Base-by-base conservation (phyloP, 495 filamentous ascomycete species). In the Xylaria intraflava region DNA sequence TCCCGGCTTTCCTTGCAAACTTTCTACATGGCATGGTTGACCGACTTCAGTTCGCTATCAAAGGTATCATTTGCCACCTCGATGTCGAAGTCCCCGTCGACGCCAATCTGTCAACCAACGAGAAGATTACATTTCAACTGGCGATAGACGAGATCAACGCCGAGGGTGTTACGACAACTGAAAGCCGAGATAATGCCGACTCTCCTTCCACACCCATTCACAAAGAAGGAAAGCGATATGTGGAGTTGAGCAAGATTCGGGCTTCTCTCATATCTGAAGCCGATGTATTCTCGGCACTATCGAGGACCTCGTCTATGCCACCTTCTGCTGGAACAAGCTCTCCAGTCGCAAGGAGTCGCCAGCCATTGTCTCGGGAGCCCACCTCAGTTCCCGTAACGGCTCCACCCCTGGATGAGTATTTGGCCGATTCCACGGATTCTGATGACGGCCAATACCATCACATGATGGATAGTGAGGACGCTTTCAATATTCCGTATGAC, bases 1-100 rank as follows among this genome's bases (percentile, higher is more conserved):
- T 97, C 7, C 94, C 94, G 9, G 80, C 72, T 2, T 92, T 96
- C 58, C 74, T 99, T 12, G 83, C 89, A 9, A 83, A 79, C 22
- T 92, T 94, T 59, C 67, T 97, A 0, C 84, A 89, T 65, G 90
- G 90, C 5, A 81, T 96, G 51, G 73, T 82, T 29, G 89, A 96
- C 62, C 81, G 91, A 35, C 68, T 95, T 22, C 79, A 89, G 67
- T 68, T 96, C 16, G 75, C 74, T 27, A 77, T 96, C 35, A 78
- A 75, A 39, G 65, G 74, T 38, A 73, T 87, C 12, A 69, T 72
- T 10, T 70, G 84, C 50, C 74, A 77, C 50, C 56, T 83, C 24
- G 81, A 90, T 56, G 73, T 90, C 16, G 74, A 82, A 42, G 68
- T 89, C 26, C 80, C 83, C 0, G 67, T 84, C 14, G 84, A 90